phyloP scores from a whole-genome alignment of 2,329 filamentous ascomycete species.

The Phyllosticta citriasiana region DNA sequence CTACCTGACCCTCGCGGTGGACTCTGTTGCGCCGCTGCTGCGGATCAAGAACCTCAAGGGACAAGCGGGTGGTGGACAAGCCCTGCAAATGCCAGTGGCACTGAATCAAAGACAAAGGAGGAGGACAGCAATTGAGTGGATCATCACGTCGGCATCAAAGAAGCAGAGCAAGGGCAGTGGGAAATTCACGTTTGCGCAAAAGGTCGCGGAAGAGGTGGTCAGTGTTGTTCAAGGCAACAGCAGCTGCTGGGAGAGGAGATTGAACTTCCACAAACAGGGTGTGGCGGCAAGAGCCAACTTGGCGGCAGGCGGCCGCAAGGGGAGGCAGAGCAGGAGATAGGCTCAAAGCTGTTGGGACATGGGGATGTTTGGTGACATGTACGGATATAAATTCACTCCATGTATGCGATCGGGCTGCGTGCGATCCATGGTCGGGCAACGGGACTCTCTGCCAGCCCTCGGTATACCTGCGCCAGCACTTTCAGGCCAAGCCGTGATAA shows the following conservation, averaged over 20 bases:
- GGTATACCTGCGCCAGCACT: neutral
- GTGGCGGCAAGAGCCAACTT: constrained; percentile 67
- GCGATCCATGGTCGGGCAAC: neutral
- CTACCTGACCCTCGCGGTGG: constrained; percentile 83
- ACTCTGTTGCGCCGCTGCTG: constrained; percentile 84
- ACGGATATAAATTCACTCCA: neutral
- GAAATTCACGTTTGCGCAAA: constrained; percentile 60
- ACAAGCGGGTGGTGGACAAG: constrained; percentile 73
- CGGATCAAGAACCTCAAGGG: constrained; percentile 67
- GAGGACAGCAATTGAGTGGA: constrained; percentile 76
- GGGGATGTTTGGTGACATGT: neutral
- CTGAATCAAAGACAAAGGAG: constrained; percentile 65
- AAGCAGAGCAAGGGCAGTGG: constrained; percentile 63
- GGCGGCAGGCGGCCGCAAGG: neutral
- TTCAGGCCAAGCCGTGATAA: neutral
- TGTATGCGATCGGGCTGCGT: neutral
- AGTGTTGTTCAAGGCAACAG: constrained; percentile 81
- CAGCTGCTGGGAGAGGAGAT: constrained; percentile 72
- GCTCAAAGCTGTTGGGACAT: neutral
- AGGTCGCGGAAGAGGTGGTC: constrained; percentile 78
- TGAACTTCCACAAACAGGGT: constrained; percentile 67
- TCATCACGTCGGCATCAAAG: constrained; percentile 73
- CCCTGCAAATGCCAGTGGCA: constrained; percentile 74
- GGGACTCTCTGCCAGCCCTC: neutral
- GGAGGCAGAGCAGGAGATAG: neutral